These are phyloP conservation scores for Hyaloscypha hepaticicola DNA, from an alignment of 495 filamentous ascomycete genomes.

Conservation along the genomic window DNA sequence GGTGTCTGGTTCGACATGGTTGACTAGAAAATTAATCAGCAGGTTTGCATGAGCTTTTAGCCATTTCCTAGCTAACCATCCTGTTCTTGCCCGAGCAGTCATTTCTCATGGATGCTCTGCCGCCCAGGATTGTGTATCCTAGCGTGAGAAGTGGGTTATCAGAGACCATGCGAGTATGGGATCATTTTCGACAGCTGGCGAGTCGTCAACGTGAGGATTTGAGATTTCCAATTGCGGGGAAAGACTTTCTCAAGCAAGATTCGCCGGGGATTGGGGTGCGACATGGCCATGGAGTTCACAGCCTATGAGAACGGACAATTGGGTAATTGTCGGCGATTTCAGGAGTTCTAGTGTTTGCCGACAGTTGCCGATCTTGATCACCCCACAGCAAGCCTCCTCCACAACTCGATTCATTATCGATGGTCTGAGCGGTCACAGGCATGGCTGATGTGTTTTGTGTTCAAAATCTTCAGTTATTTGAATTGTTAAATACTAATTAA, in stretches of 20 bases:
- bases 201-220: background rate
- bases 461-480: too few relatives aligned
- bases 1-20: slow-evolving; percentile 23
- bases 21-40: slow-evolving; percentile 13
- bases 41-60: background rate
- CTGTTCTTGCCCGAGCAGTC: slow-evolving; percentile 23
- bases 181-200: background rate
- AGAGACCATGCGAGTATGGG: background rate
- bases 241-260: background rate
- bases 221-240: background rate
- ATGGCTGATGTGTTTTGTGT: too few relatives aligned
- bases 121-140: background rate
- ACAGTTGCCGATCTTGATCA: background rate
- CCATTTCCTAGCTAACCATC: slow-evolving; percentile 19
- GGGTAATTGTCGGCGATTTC: slow-evolving; percentile 10
- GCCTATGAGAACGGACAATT: background rate
- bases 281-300: background rate
- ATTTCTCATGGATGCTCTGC: background rate
- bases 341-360: background rate
- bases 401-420: too few relatives aligned
- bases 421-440: too few relatives aligned
- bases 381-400: too few relatives aligned
- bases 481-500: too few relatives aligned
- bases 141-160: background rate
- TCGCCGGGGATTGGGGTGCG: background rate